Base-by-base conservation (phyloP, 257 asterid genomes). In the Echium plantagineum region DNA sequence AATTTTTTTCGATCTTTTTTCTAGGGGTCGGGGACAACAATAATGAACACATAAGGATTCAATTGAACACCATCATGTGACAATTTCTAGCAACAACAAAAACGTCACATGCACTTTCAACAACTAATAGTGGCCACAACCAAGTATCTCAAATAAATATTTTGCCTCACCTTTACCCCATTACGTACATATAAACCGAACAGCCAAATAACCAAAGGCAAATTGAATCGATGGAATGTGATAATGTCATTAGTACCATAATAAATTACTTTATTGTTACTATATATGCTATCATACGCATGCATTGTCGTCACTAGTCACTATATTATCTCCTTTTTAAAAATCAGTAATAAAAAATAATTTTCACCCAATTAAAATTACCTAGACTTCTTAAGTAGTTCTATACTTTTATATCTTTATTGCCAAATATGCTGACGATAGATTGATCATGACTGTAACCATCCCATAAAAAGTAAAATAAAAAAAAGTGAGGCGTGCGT, bases 281-380 rank as follows among this genome's bases (percentile, higher is more conserved):
- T 49, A 54, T 52, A 56, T 72, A 75, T 70, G 78, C 72, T 57
- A 49, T 58, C 18, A 7, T 55, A 63, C 81, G 78, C 73, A 72
- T 72, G 78, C 77, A 76, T 59, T 72, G 74, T 49, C 72, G 77
- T 66, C 78, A 69, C 59, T 66, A 53, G 52, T 32, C 60, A 20
- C 47, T 31, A 65, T 21, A 24, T 26, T 26, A 35, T 56, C 42
- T 58, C 68, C 20, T 46, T 18, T 59, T n/a, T 52, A n/a, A n/a
- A n/a, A n/a, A n/a, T n/a, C n/a, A n/a, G n/a, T n/a, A n/a, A n/a
- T n/a, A n/a, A n/a, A n/a, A n/a, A n/a, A n/a, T n/a, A n/a, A n/a
- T n/a, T n/a, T 31, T 31, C 9, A 31, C 38, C 38, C 38, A 31
- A 31, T 31, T 31, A 7, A 31, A 31, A 5, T 31, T 5, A 7